Evolutionary conservation across 192 early-diverging fungal species (phyloP).

Genomic region (Chytriomyces sp.): DNA sequence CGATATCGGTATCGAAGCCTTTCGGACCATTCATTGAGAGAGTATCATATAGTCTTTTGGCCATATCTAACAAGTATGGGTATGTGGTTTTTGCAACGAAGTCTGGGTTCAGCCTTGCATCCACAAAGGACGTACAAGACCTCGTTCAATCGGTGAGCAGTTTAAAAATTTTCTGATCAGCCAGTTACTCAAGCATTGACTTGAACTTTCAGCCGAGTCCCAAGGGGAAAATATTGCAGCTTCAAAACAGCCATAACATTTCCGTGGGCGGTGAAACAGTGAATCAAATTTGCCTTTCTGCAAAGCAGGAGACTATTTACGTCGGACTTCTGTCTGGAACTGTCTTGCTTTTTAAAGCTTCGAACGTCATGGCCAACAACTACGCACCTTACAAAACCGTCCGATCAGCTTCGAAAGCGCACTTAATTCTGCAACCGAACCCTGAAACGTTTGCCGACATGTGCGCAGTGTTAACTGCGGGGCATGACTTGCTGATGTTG

Average conservation of each 20-base stretch:
- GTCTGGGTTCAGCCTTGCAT: constrained; percentile 27
- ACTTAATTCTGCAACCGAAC: constrained; percentile 30
- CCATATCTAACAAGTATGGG: constrained; percentile 34
- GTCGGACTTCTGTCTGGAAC: constrained; percentile 1
- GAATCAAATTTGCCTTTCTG: constrained; percentile 29
- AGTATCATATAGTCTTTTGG: constrained; percentile 11
- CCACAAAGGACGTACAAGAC: constrained; percentile 20
- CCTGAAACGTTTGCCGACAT: constrained; percentile 25
- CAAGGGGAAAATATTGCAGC: not conserved
- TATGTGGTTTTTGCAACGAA: constrained; percentile 29
- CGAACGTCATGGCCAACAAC: not conserved
- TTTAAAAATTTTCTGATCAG: not conserved
- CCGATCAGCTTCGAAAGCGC: not conserved
- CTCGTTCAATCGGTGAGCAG: not conserved
- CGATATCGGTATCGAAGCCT: too few species aligned
- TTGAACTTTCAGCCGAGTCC: not conserved
- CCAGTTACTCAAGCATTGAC: not conserved
- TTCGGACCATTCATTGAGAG: not conserved
- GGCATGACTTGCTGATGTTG: not conserved
- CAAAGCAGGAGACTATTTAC: constrained; percentile 9
- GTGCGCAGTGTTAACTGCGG: constrained; percentile 3
- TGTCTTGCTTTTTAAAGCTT: constrained; percentile 5
- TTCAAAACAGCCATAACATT: not conserved
- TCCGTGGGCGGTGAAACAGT: not conserved
- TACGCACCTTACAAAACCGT: not conserved